Conservation (phyloP, 306 rosid species). For the Sophora flavescens region DNA sequence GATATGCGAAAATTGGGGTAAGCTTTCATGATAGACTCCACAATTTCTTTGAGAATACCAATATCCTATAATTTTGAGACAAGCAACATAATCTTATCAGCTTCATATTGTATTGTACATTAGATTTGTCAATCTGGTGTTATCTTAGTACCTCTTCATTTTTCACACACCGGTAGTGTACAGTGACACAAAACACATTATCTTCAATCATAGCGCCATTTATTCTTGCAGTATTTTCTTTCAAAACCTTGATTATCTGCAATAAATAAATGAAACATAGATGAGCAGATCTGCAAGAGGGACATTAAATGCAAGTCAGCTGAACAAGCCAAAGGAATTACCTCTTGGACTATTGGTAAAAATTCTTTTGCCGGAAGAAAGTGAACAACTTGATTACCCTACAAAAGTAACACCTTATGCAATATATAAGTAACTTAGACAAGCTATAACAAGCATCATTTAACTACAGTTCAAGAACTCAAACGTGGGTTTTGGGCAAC, state of each 20-base stretch:
- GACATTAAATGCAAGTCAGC: not conserved
- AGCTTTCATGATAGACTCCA: slow-evolving; percentile 50
- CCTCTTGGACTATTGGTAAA: slow-evolving; percentile 59
- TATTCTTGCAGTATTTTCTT: slow-evolving; percentile 40
- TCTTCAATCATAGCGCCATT: slow-evolving; percentile 60
- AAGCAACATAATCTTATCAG: slow-evolving; percentile 14
- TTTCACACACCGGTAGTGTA: slow-evolving; percentile 63
- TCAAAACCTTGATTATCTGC: slow-evolving; percentile 55
- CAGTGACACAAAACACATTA: slow-evolving; percentile 57
- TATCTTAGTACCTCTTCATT: slow-evolving; percentile 54
- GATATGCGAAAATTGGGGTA: slow-evolving; percentile 51
- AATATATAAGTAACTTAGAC: not conserved
- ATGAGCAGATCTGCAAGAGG: not conserved
- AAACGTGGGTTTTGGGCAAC: not conserved
- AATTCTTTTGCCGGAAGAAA: slow-evolving; percentile 63
- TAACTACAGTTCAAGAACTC: not conserved
- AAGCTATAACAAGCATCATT: slow-evolving; percentile 14
- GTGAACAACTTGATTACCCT: slow-evolving; percentile 62
- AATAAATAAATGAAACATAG: slow-evolving; percentile 7
- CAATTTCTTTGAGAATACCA: slow-evolving; percentile 52
- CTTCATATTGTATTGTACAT: not conserved
- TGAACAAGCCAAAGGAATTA: slow-evolving; percentile 10
- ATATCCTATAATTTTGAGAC: slow-evolving; percentile 54
- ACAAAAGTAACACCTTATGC: not conserved
- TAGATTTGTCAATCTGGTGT: not conserved